Base-by-base conservation (phyloP, 306 rosid genomes). In the Malus fusca region DNA sequence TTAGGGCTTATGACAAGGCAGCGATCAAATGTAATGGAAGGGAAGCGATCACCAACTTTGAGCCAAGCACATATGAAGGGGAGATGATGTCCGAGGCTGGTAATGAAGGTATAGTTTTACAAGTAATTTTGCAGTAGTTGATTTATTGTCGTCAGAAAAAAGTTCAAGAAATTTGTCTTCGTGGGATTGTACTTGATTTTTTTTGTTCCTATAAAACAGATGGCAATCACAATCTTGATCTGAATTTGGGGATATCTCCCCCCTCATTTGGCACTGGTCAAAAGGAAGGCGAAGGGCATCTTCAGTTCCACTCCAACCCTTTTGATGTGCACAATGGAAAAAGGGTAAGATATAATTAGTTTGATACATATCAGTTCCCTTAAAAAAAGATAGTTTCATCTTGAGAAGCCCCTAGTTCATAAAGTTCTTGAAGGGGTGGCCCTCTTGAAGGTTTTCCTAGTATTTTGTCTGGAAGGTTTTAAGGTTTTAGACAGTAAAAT, bases 1-100 rank as follows among this genome's bases (percentile, higher is more conserved):
- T 70, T 81, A 96, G 99, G 99, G 99, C 98, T 78, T 96, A 96
- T 81, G 99, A 96, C 85, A 92, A 90, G 81, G 98, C 98, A 63
- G 99, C 99, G 43, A 88, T 96, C 91, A 85, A 89, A 83, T 92
- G 96, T 84, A 96, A 92, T 73, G 99, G 99, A 80, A 91, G 93
- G 88, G 99, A 92, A 79, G 99, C 97, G 4, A 91, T 96, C 76
- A 96, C 99, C 58, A 96, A 96, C 92, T 96, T 96, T 79, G 98
- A 90, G 83, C 87, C 91, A 46, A 88, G 96, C 77, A 75, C 90
- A 43, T 96, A 96, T 74, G 90, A 84, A 76, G 89, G 96, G 58
- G 94, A 90, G 79, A 81, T 83, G 80, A 80, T 87, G 33, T 63
- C 89, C 12, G 88, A 82, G 58, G 82, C 86, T 61, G 80, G 82